Evolutionary conservation across 176 grass and related monocot species (phyloP), one percentile per base, ranked within the genome.

Genomic region (Dendrocalamus sinicus): DNA sequence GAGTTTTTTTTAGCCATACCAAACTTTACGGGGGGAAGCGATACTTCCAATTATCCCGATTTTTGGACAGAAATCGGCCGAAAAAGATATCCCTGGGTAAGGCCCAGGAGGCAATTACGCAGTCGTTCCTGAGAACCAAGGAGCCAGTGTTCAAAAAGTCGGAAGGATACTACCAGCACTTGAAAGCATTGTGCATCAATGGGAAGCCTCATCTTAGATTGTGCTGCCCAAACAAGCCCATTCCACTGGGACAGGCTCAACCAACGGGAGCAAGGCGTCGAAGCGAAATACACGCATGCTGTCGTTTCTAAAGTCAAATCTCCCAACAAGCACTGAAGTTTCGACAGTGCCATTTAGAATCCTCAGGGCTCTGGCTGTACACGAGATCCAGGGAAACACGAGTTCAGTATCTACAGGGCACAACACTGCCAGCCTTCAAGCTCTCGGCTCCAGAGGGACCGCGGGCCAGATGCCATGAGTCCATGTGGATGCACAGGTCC

Each of bases 401-500:
- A 55, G 76, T 58, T 73, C 70, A 76, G 47, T 55, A 47, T 61
- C 63, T 65, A 78, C 48, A 77, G 80, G 4, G 67, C 57, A 35
- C 76, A 74, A 6, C 81, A 50, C 52, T 39, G 10, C 63, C 55
- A 11, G 46, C 75, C 70, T 85, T 76, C 64, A 82, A 55, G 17
- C 83, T 70, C 45, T 70, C 35, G 35, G 45, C 70, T n/a, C 62
- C 77, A 45, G 26, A 52, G 70, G 66, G 66, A 76, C 73, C 74
- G 58, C 81, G 37, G 14, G 68, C 61, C 61, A 60, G 88, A 90
- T 77, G 46, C 83, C 78, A 63, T 47, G 73, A 66, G 32, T 24
- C 79, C 84, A 90, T 67, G 89, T 83, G 80, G 80, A 74, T 79
- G 50, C 74, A 86, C 84, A 90, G 79, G 67, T 40, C 51, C 55